A percentile compares a stretch with the other conserved stretches of the same genome.
Conservation (phyloP, 176 grass and related monocot species). For the Eleusine indica region DNA sequence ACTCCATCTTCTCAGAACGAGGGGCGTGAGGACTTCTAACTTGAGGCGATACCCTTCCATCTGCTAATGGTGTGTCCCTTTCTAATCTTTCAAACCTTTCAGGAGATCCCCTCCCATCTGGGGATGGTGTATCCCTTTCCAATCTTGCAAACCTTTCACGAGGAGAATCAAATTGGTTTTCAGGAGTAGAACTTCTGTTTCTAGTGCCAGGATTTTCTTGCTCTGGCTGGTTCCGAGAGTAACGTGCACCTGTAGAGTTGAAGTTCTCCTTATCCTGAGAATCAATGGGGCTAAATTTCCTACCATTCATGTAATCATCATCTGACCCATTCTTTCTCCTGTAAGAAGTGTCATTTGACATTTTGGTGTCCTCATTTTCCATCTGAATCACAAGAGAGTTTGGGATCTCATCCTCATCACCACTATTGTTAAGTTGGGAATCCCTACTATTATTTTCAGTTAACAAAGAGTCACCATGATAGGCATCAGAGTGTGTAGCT, state of each 20-base stretch:
- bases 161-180: conserved; percentile 41
- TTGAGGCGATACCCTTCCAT: conserved; percentile 40
- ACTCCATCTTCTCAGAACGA: conserved; percentile 41
- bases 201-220: conserved; percentile 40
- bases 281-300: conserved; percentile 40
- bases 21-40: conserved; percentile 38
- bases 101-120: conserved; percentile 45
- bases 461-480: conserved; percentile 61
- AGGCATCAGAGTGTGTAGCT: conserved; percentile 43
- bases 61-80: conserved; percentile 51
- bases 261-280: conserved; percentile 47
- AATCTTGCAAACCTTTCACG: conserved; percentile 40
- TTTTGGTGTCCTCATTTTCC: conserved; percentile 40
- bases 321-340: conserved; percentile 47
- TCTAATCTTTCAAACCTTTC: conserved; percentile 50
- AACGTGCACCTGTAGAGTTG: conserved; percentile 36
- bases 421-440: conserved; percentile 50
- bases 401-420: conserved; percentile 45
- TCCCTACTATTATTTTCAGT: conserved; percentile 49
- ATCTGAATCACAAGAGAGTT: conserved; percentile 37
- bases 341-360: conserved; percentile 26
- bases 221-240: conserved; percentile 30
- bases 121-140: conserved; percentile 51
- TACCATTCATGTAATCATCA: conserved; percentile 52
- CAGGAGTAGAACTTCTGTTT: conserved; percentile 47